A percentile compares a stretch with the other conserved stretches of the same genome.
Evolutionary conservation across 768 basidiomycete genomes (phyloP).

Genomic region (Pholiota conissans): DNA sequence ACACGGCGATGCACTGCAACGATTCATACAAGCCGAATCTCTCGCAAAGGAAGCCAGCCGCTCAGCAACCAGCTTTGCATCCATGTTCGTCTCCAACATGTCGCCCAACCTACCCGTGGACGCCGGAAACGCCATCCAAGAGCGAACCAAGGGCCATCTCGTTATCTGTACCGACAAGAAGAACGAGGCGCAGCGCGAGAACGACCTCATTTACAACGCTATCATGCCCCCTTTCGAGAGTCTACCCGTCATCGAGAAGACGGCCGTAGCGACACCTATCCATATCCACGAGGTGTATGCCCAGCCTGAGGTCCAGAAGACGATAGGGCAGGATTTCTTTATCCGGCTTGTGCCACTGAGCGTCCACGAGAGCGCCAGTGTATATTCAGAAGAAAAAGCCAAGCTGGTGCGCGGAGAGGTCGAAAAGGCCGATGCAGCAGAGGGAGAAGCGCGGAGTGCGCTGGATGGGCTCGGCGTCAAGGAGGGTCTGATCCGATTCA

Average conservation of each 20-base stretch:
- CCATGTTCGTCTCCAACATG: conserved; percentile 68
- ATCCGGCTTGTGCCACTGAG: conserved; percentile 83
- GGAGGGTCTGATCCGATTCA: conserved; percentile 65
- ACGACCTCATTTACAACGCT: conserved; percentile 97
- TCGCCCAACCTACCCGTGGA: conserved; percentile 88
- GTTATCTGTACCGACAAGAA: conserved; percentile 76
- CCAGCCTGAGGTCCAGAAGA: conserved; percentile 87
- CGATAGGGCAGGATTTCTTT: conserved; percentile 93
- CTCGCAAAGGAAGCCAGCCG: conserved; percentile 83
- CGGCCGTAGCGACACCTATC: conserved; percentile 77
- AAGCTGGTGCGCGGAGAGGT: conserved; percentile 87
- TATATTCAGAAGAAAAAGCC: conserved; percentile 99
- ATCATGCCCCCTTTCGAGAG: conserved; percentile 78
- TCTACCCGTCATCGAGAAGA: conserved; percentile 81
- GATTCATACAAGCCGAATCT: conserved; percentile 74
- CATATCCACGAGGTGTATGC: conserved; percentile 95
- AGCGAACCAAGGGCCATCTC: conserved; percentile 82
- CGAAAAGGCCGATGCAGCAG: conserved; percentile 82
- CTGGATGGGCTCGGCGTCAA: conserved; percentile 84
- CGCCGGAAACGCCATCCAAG: conserved; percentile 73
- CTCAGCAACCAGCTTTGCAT: conserved; percentile 64
- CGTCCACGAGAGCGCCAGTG: conserved; percentile 93
- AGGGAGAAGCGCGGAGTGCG: conserved; percentile 75
- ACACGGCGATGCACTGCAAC: conserved; percentile 84
- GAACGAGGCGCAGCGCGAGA: conserved; percentile 80